Conservation (phyloP, 2,329 filamentous ascomycete species). For the Tolypocladium endophyticum region DNA sequence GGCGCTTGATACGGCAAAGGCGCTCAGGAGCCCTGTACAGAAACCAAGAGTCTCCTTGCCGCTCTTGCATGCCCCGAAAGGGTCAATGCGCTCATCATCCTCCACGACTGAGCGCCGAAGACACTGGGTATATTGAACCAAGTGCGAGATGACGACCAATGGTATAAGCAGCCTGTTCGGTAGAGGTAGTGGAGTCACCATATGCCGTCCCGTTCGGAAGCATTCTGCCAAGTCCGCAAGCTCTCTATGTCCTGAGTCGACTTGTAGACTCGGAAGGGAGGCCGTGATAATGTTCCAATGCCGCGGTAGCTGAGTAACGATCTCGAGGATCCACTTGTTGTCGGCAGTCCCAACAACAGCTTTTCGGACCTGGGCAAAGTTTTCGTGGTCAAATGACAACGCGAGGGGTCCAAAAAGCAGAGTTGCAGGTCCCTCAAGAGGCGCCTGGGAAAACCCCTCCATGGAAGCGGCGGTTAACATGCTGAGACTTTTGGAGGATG, state of each 20-base stretch:
- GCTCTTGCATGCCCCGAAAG: not conserved
- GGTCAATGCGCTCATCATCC: not conserved
- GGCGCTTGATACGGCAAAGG: conserved; percentile 23
- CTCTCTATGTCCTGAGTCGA: not conserved
- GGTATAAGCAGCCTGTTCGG: conserved; percentile 23
- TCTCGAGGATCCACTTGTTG: not conserved
- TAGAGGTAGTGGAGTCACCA: conserved; percentile 5
- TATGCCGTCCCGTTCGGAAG: not conserved
- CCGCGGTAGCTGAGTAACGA: not conserved
- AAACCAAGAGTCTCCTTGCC: conserved; percentile 17
- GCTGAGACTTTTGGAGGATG: not conserved
- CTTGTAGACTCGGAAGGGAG: not conserved
- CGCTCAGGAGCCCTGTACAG: conserved; percentile 27
- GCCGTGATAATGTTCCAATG: not conserved
- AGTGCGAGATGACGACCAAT: conserved; percentile 25
- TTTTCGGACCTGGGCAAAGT: not conserved
- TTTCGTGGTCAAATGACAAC: not conserved
- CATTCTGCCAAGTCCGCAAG: not conserved
- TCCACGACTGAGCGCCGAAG: not conserved
- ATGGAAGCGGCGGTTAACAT: not conserved
- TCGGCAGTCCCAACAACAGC: not conserved
- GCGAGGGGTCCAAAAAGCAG: conserved; percentile 1
- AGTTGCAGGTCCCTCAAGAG: not conserved
- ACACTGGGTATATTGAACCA: conserved; percentile 18
- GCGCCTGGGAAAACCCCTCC: not conserved